Conservation (phyloP, 768 basidiomycete genomes). For the Pholiota molesta region DNA sequence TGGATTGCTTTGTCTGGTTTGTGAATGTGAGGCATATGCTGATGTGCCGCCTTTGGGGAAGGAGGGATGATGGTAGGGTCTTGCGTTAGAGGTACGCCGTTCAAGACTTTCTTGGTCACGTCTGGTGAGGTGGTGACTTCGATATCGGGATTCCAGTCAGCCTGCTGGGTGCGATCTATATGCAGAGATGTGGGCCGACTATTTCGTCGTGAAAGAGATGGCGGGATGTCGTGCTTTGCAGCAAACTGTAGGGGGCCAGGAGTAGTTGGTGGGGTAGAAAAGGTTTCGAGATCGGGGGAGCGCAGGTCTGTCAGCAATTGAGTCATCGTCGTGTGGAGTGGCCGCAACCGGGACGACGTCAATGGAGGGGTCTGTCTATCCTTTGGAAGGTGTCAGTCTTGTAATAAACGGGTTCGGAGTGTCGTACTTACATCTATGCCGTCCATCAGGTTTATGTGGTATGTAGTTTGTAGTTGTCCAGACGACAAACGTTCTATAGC, state of each 20-base stretch:
- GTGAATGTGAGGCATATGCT: conserved; percentile 26
- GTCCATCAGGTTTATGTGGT: conserved; percentile 5
- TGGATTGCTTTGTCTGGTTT: conserved; percentile 45
- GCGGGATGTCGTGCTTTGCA: conserved; percentile 26
- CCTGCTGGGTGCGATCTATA: conserved; percentile 38
- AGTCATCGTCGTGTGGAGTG: conserved; percentile 17
- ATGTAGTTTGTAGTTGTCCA: conserved; percentile 12
- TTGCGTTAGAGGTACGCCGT: conserved; percentile 12
- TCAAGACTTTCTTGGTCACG: conserved; percentile 15
- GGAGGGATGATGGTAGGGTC: conserved; percentile 22
- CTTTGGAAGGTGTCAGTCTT: conserved; percentile 4
- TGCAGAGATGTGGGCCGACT: conserved; percentile 50
- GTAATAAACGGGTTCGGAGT: background rate
- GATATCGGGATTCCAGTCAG: conserved; percentile 46
- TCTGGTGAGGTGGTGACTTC: conserved; percentile 39
- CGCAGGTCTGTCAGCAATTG: conserved; percentile 23
- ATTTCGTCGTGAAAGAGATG: conserved; percentile 44
- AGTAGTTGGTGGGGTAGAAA: conserved; percentile 46
- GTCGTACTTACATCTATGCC: conserved; percentile 2
- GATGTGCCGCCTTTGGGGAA: conserved; percentile 16
- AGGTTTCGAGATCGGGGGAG: conserved; percentile 40
- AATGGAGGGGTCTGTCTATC: conserved; percentile 1
- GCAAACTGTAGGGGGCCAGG: conserved; percentile 29
- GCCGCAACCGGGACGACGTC: background rate
- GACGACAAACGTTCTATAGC: conserved; percentile 10